These are phyloP conservation scores for Violaceomyces palustris DNA, from an alignment of 1,284 basidiomycete genomes.

Conservation along the genomic window DNA sequence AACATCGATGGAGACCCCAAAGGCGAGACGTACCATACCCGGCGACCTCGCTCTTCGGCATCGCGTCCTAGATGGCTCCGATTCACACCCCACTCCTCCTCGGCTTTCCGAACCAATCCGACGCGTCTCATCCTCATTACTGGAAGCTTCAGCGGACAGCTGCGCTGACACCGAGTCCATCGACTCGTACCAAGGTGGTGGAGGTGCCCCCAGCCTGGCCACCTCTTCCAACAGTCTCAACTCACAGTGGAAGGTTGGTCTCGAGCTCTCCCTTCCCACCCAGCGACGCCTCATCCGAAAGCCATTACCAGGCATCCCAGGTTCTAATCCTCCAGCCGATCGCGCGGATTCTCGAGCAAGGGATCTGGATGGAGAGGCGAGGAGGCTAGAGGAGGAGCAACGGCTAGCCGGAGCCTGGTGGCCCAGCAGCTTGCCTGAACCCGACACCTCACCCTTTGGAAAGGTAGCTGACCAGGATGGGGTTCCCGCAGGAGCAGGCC, in stretches of 20 bases:
- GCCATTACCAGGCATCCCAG: constrained; percentile 35
- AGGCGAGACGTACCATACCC: too few relatives aligned
- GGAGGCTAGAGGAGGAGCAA: constrained; percentile 9
- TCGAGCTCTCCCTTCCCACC: constrained; percentile 36
- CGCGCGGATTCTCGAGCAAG: neutral
- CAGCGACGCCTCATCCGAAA: constrained; percentile 40
- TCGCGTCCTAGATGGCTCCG: too few relatives aligned
- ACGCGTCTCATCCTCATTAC: neutral
- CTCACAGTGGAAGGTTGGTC: constrained; percentile 31
- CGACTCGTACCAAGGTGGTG: neutral
- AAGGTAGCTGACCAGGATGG: neutral
- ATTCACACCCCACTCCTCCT: too few relatives aligned
- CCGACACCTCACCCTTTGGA: neutral
- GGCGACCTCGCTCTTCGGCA: too few relatives aligned
- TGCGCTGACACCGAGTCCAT: neutral
- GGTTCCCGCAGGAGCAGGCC: neutral
- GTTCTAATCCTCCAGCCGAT: neutral
- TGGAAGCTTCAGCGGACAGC: neutral
- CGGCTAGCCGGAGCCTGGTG: constrained; percentile 23
- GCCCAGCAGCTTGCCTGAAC: constrained; percentile 13
- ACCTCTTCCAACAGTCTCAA: constrained; percentile 1
- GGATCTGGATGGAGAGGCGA: constrained; percentile 4
- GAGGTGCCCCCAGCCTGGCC: neutral
- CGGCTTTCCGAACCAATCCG: too few relatives aligned
- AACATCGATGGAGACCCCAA: too few relatives aligned